Evolutionary conservation across 2,329 filamentous ascomycete species (phyloP).

Genomic region (Ophiostoma angusticollis): DNA sequence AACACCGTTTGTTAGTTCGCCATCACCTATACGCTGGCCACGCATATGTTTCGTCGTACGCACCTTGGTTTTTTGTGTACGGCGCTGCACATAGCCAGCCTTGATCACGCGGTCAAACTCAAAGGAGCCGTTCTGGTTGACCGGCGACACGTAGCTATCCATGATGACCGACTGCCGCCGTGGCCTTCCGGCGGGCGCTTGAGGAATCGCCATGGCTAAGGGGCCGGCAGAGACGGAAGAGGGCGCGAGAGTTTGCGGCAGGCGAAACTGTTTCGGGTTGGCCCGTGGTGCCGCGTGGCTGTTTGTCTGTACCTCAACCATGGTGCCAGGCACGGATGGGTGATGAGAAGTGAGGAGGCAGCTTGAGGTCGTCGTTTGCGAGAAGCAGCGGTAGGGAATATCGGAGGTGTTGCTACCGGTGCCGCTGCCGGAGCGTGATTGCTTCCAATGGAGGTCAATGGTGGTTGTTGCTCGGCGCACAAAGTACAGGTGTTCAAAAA

Average conservation of each 20-base stretch:
- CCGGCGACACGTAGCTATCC: slow-evolving; percentile 59
- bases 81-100: slow-evolving; percentile 71
- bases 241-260: neutral
- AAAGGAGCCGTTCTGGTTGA: slow-evolving; percentile 91
- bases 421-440: no score
- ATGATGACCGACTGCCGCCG: slow-evolving; percentile 36
- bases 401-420: no score
- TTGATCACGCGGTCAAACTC: slow-evolving; percentile 92
- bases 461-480: no score
- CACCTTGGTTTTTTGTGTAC: slow-evolving; percentile 90
- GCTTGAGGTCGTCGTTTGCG: no score
- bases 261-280: slow-evolving; percentile 7
- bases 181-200: slow-evolving; percentile 17
- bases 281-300: slow-evolving; percentile 13
- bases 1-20: neutral
- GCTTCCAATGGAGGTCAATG: no score
- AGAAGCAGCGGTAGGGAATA: no score
- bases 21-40: no score
- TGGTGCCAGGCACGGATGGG: slow-evolving; percentile 2
- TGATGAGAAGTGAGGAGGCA: neutral
- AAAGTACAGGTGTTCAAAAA: no score
- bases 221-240: neutral
- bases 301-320: slow-evolving; percentile 18
- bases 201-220: slow-evolving; percentile 11
- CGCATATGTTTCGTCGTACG: no score